Evolutionary conservation across 331 rosid genomes (phyloP), one percentile per base, ranked within the genome.

Genomic region (Rhamnella rubrinervis): DNA sequence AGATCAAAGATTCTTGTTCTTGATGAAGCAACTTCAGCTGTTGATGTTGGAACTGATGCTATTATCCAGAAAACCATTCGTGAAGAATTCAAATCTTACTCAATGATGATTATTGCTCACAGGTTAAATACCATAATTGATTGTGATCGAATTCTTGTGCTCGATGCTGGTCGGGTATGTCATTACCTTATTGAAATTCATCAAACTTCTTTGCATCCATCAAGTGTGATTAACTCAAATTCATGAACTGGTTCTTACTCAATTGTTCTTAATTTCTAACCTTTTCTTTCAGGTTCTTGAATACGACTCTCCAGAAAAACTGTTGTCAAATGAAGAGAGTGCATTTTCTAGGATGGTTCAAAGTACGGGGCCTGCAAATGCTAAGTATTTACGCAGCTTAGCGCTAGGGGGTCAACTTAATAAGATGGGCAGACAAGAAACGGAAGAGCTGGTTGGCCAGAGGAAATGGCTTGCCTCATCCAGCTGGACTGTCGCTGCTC

Each of bases 11-110:
- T 92, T 71, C 91, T 92, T 59, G 93, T 92, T 58, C 85, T 92
- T 18, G 98, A 92, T 71, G 98, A 92, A 80, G 96, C 98, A 28
- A 92, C 98, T 6, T 96, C 98, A 57, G 87, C 96, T 53, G 98
- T 92, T 7, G 98, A 92, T 77, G 98, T 92, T 66, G 78, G 85
- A 68, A 92, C 98, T 0, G 98, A 92, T 63, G 86, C 95, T 18
- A 89, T 89, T 71, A 89, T 92, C 56, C 96, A 89, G 83, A 84
- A 89, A 80, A 89, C 96, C 25, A 86, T 92, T 66, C 78, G 98
- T 44, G 93, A 86, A 68, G 96, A 89, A 74, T 92, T 92, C 63
- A 85, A 84, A 52, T 85, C 91, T 20, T 87, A 95, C 85, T 86
- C 96, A 8, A 92, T 92, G 98, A 80, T 92, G 67, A 82, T 83